Evolutionary conservation across 169 alveolate genomes (phyloP).

Genomic region (Plasmodium blacklocki): DNA sequence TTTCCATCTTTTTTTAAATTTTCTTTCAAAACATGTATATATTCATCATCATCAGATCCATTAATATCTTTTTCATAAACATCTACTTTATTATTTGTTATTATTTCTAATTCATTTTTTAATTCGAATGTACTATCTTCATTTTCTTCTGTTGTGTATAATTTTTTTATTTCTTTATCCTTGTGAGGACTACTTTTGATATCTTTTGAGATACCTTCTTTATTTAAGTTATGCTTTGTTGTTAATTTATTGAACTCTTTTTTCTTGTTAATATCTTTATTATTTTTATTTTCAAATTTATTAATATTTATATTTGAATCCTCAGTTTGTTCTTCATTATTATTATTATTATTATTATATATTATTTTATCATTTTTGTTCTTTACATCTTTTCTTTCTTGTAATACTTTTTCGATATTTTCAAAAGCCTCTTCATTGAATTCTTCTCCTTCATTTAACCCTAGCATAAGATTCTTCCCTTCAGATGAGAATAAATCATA

Average conservation of each 20-base stretch:
- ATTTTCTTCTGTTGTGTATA: neutral
- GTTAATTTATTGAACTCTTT: too few relatives aligned
- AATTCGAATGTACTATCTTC: neutral
- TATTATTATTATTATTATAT: neutral
- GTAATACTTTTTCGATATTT: neutral
- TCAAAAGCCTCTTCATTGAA: constrained; percentile 1
- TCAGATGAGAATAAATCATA: constrained; percentile 1
- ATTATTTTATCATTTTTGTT: neutral
- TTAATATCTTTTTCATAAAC: neutral
- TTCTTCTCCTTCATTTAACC: constrained; percentile 9
- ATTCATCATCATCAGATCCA: constrained; percentile 38
- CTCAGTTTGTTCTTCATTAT: neutral
- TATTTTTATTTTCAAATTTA: neutral
- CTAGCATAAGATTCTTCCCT: constrained; percentile 7
- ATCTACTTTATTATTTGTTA: neutral
- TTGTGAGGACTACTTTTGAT: neutral
- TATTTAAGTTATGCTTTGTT: neutral
- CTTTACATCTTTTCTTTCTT: neutral
- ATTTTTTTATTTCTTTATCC: constrained; percentile 13
- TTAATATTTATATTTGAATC: neutral
- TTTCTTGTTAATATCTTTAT: neutral
- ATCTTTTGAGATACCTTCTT: neutral
- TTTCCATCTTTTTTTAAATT: neutral
- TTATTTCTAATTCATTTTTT: neutral
- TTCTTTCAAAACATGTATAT: constrained; percentile 25